phyloP scores from a whole-genome alignment of 768 basidiomycete species.

The Macrolepiota albuminosa region DNA sequence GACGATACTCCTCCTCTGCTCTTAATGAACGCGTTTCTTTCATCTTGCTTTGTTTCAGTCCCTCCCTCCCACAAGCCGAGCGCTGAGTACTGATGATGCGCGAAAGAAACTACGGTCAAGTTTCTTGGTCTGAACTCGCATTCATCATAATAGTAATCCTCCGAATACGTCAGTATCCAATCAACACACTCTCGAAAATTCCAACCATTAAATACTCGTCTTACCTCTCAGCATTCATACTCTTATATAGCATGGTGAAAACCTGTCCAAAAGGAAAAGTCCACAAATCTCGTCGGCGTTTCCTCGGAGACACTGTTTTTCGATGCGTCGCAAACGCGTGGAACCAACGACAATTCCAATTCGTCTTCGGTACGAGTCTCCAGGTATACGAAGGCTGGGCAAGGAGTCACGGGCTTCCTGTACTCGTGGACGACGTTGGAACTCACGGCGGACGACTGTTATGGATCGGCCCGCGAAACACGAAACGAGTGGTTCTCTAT shows the following conservation, averaged over 20 bases:
- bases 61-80: not conserved
- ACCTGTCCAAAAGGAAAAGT: constrained; percentile 9
- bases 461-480: constrained; percentile 29
- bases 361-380: constrained; percentile 14
- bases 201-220: not conserved
- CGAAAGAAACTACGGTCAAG: not conserved
- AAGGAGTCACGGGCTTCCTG: constrained; percentile 16
- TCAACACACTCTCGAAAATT: not conserved
- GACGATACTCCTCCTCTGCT: not conserved
- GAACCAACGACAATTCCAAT: constrained; percentile 21
- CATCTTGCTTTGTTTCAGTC: not conserved
- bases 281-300: constrained; percentile 19
- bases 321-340: constrained; percentile 5
- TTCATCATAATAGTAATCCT: not conserved
- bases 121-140: constrained; percentile 5
- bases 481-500: constrained; percentile 26
- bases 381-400: constrained; percentile 21
- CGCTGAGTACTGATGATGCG: not conserved
- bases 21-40: not conserved
- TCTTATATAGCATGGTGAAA: constrained; percentile 15
- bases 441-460: constrained; percentile 20
- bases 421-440: constrained; percentile 23
- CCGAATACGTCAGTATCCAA: not conserved
- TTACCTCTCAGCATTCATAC: constrained; percentile 9
- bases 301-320: constrained; percentile 14